Evolutionary conservation across 1,284 basidiomycete genomes (phyloP).

Genomic region (Xerocomus nothofagi): DNA sequence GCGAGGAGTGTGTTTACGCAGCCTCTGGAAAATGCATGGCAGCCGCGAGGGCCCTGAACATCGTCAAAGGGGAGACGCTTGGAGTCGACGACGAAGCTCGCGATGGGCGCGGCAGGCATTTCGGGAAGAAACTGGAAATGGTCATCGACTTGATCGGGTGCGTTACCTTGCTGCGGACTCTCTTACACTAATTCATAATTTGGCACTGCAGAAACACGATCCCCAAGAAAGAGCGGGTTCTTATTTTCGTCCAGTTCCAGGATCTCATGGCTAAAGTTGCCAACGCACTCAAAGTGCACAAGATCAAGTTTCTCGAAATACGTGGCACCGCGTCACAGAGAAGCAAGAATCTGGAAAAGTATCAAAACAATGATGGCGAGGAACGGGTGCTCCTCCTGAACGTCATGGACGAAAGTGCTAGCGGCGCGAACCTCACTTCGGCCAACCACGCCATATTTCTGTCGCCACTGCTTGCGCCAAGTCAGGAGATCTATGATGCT

Average conservation of each 20-base stretch:
- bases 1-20: conserved; percentile 80
- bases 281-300: conserved; percentile 73
- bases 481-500: conserved; percentile 81
- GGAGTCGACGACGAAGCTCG: conserved; percentile 80
- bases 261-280: conserved; percentile 90
- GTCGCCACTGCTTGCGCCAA: conserved; percentile 79
- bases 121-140: conserved; percentile 86
- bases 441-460: conserved; percentile 96
- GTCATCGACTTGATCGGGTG: conserved; percentile 83
- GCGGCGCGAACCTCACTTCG: conserved; percentile 88
- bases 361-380: conserved; percentile 73
- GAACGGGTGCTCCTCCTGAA: conserved; percentile 86
- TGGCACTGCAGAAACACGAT: conserved; percentile 55
- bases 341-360: conserved; percentile 79
- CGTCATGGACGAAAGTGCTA: conserved; percentile 92
- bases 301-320: conserved; percentile 80
- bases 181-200: conserved; percentile 8
- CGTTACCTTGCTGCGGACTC: conserved; percentile 29
- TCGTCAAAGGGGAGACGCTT: conserved; percentile 79
- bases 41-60: conserved; percentile 72
- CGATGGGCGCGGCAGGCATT: conserved; percentile 75
- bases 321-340: conserved; percentile 75
- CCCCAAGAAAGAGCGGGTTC: conserved; percentile 75
- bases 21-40: conserved; percentile 68
- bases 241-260: conserved; percentile 93